These are phyloP conservation scores for Sugiyamaella qingdaonensis DNA, from an alignment of 805 yeast genomes.

Conservation along the genomic window DNA sequence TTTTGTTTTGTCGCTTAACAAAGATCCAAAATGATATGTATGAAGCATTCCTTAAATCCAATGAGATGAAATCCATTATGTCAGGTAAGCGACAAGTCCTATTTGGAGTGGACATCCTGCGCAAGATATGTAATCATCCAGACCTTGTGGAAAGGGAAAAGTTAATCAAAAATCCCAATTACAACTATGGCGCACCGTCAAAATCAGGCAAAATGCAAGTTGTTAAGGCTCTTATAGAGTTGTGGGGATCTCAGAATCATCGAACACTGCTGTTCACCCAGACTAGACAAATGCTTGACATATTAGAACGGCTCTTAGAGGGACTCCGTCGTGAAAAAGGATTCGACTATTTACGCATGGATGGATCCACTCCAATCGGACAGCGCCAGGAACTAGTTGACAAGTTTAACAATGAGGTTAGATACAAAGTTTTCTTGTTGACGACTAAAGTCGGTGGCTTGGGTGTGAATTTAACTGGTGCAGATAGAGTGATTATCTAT, in stretches of 20 bases:
- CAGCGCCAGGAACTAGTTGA: slow-evolving; percentile 78
- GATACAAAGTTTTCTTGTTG: slow-evolving; percentile 63
- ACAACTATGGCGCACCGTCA: slow-evolving; percentile 42
- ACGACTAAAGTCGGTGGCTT: slow-evolving; percentile 96
- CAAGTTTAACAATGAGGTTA: slow-evolving; percentile 59
- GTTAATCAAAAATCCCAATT: slow-evolving; percentile 31
- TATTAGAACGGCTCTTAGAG: slow-evolving; percentile 63
- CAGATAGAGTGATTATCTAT: slow-evolving; percentile 86
- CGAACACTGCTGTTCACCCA: slow-evolving; percentile 86
- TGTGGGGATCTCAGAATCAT: slow-evolving; percentile 77
- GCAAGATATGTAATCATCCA: slow-evolving; percentile 96
- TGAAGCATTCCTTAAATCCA: slow-evolving; percentile 67
- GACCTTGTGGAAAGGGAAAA: slow-evolving; percentile 59
- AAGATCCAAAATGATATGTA: slow-evolving; percentile 69
- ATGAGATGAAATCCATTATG: slow-evolving; percentile 66
- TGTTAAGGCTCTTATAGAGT: slow-evolving; percentile 61
- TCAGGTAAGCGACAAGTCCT: slow-evolving; percentile 76
- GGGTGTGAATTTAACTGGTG: slow-evolving; percentile 92
- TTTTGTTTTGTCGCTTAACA: slow-evolving; percentile 83
- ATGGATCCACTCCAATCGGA: slow-evolving; percentile 82
- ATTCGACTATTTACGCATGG: slow-evolving; percentile 75
- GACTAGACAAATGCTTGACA: slow-evolving; percentile 89
- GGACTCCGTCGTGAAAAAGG: slow-evolving; percentile 32
- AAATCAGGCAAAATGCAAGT: slow-evolving; percentile 90
- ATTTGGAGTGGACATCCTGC: slow-evolving; percentile 81